phyloP scores from a whole-genome alignment of 345 rosid genomes.

The Raphanus raphanistrum region DNA sequence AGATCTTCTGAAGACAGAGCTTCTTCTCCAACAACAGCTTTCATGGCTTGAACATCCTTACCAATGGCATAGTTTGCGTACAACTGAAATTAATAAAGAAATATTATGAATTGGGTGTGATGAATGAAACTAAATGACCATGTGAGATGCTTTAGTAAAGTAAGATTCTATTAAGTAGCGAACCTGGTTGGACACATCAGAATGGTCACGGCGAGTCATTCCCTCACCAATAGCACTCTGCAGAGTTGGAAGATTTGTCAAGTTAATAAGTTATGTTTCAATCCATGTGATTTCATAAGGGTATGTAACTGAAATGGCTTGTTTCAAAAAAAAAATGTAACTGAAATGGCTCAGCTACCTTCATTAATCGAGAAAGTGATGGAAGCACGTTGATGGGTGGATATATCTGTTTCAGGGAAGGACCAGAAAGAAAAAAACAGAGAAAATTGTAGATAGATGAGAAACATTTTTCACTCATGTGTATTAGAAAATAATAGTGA shows the following conservation, averaged over 20 bases:
- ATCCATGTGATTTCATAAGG: background rate
- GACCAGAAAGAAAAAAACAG: background rate
- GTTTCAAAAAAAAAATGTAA: too few species aligned
- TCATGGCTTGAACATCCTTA: slow-evolving; percentile 99
- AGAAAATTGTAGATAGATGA: background rate
- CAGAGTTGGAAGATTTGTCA: background rate
- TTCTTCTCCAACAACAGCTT: slow-evolving; percentile 99
- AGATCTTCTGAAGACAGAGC: slow-evolving; percentile 98
- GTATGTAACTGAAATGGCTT: slow-evolving; percentile 2
- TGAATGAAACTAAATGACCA: background rate
- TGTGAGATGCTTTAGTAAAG: background rate
- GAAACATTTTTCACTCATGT: background rate
- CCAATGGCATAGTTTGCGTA: slow-evolving; percentile 99
- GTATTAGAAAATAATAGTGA: background rate
- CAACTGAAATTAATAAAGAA: slow-evolving; percentile 42
- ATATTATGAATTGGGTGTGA: background rate
- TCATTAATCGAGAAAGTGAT: slow-evolving; percentile 95
- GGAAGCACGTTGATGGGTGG: slow-evolving; percentile 99
- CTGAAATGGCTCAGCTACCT: slow-evolving; percentile 48
- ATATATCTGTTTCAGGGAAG: slow-evolving; percentile 62
- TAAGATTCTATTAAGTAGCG: background rate
- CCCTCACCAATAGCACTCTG: slow-evolving; percentile 99
- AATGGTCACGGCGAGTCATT: slow-evolving; percentile 93
- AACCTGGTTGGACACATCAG: slow-evolving; percentile 90
- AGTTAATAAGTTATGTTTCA: slow-evolving; percentile 5